These are phyloP conservation scores for Xylaria arbuscula DNA, from an alignment of 2,329 filamentous ascomycete species.

Conservation along the genomic window DNA sequence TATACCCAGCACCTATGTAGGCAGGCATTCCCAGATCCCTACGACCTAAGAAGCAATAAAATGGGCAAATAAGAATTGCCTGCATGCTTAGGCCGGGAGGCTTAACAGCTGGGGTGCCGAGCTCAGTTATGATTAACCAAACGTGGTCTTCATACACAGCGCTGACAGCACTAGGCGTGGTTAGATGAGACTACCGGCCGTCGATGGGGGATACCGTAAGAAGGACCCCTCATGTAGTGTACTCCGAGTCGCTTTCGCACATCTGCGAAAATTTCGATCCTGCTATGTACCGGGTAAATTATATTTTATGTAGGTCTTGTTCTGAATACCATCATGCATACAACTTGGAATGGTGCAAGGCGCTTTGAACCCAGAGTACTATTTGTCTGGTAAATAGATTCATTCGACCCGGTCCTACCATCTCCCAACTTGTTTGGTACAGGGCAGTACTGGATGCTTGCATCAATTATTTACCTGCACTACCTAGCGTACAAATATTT, in stretches of 20 bases:
- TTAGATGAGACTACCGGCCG: not conserved
- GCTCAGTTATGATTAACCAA: constrained; percentile 6
- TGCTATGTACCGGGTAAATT: not conserved
- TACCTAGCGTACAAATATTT: not conserved
- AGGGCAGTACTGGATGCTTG: not conserved
- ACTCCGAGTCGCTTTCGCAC: not conserved
- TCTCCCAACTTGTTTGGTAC: not conserved
- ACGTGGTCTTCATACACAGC: not conserved
- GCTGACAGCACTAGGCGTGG: not conserved
- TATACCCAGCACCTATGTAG: too few relatives aligned
- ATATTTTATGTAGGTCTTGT: too few relatives aligned
- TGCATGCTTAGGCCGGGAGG: constrained; percentile 27
- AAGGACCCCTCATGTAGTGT: not conserved
- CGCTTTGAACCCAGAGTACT: not conserved
- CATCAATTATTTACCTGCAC: not conserved
- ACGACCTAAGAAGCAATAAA: constrained; percentile 24
- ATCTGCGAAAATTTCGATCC: not conserved
- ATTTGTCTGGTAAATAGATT: not conserved
- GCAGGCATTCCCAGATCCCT: constrained; percentile 19
- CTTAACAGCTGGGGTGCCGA: constrained; percentile 13
- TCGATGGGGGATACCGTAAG: not conserved
- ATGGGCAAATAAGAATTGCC: constrained; percentile 20
- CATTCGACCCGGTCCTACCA: not conserved
- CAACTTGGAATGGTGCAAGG: too few relatives aligned
- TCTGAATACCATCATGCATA: too few relatives aligned